A percentile compares a stretch with the other conserved stretches of the same genome.
phyloP scores from a whole-genome alignment of 2,329 filamentous ascomycete species.

The Niveomyces coronatus region DNA sequence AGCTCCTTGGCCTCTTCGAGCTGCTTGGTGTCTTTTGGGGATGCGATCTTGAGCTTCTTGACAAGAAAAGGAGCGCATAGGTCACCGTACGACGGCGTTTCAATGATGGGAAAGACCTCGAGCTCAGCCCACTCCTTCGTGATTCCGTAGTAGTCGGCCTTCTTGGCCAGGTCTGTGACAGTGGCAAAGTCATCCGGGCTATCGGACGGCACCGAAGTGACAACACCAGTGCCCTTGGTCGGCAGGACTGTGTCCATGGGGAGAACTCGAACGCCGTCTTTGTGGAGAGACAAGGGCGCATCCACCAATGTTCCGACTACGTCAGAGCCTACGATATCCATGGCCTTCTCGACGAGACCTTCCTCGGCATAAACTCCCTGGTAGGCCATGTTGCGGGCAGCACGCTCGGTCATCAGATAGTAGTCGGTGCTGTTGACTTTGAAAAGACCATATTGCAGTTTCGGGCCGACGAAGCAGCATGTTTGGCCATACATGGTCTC shows the following conservation, averaged over 20 bases:
- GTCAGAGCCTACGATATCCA: conserved; percentile 65
- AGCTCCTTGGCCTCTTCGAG: conserved; percentile 90
- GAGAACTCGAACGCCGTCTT: conserved; percentile 72
- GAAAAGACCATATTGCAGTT: conserved; percentile 82
- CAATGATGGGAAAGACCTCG: conserved; percentile 80
- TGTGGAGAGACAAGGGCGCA: conserved; percentile 80
- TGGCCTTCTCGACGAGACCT: conserved; percentile 63
- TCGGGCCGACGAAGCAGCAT: conserved; percentile 89
- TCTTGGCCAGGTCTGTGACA: conserved; percentile 78
- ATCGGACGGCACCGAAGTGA: conserved; percentile 91
- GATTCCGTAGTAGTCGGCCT: conserved; percentile 92
- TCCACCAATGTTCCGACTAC: conserved; percentile 82
- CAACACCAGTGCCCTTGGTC: conserved; percentile 91
- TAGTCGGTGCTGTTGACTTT: conserved; percentile 69
- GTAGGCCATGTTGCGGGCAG: conserved; percentile 92
- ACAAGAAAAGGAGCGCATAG: conserved; percentile 74
- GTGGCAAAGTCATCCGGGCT: conserved; percentile 91
- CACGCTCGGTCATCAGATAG: conserved; percentile 74
- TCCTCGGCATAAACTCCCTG: conserved; percentile 76
- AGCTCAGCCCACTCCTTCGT: conserved; percentile 93
- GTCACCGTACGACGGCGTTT: conserved; percentile 80
- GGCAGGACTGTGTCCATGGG: conserved; percentile 93
- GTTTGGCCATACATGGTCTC: conserved; percentile 99
- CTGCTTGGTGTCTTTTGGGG: conserved; percentile 83
- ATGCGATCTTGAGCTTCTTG: conserved; percentile 91